Conservation (phyloP, 352 stramenopile genomes). For the Pythium folliculosum region DNA sequence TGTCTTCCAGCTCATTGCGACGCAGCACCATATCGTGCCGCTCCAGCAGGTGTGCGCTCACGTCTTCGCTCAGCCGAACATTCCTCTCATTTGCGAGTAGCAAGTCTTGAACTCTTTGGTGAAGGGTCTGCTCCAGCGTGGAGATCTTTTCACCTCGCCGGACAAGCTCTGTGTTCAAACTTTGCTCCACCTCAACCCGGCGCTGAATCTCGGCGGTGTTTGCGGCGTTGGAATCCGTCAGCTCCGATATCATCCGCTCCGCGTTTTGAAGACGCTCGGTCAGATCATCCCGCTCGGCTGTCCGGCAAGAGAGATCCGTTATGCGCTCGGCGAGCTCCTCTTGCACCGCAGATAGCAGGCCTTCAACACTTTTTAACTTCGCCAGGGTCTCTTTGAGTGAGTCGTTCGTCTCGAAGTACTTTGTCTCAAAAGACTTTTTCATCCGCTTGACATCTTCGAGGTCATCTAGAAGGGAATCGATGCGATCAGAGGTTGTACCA, state of each 20-base stretch:
- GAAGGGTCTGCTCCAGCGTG: constrained; percentile 8
- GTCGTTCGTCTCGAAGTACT: constrained; percentile 60
- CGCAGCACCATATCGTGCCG: not conserved
- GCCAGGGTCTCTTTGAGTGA: constrained; percentile 31
- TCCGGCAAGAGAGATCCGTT: constrained; percentile 22
- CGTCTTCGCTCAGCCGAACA: constrained; percentile 22
- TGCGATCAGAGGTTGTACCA: constrained; percentile 50
- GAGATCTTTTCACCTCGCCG: not conserved
- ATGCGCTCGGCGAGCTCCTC: not conserved
- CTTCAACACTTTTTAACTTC: constrained; percentile 9
- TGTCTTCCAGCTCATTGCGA: not conserved
- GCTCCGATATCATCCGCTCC: constrained; percentile 3
- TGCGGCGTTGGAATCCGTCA: not conserved
- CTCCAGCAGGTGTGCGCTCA: constrained; percentile 5
- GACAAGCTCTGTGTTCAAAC: not conserved
- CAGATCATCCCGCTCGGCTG: constrained; percentile 6
- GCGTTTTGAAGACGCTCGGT: not conserved
- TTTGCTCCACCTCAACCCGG: not conserved
- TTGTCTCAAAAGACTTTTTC: constrained; percentile 71
- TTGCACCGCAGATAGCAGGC: constrained; percentile 16
- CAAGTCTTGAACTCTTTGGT: constrained; percentile 11
- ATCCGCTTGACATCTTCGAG: constrained; percentile 56
- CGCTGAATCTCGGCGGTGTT: constrained; percentile 5
- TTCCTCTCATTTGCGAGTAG: constrained; percentile 10
- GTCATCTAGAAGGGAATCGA: constrained; percentile 59